Percentiles rank a stretch among this genome's conserved stretches.
These are phyloP conservation scores for Chenopodium formosanum DNA, from an alignment of 148 eudicot genomes.

Conservation along the genomic window DNA sequence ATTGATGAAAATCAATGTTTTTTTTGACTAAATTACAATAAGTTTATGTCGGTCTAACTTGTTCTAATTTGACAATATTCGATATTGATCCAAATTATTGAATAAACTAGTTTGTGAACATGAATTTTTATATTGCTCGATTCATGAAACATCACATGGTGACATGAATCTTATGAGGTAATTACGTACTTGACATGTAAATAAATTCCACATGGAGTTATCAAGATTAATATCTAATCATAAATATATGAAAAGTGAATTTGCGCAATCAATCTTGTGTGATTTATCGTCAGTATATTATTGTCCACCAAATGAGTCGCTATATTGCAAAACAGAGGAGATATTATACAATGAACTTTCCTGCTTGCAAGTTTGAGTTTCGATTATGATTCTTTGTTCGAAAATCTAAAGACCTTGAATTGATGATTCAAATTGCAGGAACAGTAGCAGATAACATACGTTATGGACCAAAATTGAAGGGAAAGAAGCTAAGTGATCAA, in stretches of 20 bases:
- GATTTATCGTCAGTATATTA: no score
- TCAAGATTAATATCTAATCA: background rate
- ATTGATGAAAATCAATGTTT: background rate
- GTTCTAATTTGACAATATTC: background rate
- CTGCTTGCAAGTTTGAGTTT: background rate
- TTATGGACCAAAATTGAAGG: conserved; percentile 39
- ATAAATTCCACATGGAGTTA: background rate
- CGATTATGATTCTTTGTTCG: background rate
- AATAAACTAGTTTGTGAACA: background rate
- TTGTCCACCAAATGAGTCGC: no score
- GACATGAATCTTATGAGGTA: background rate
- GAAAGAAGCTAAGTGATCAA: conserved; percentile 33
- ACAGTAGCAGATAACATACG: conserved; percentile 39
- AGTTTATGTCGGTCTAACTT: background rate
- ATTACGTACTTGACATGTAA: background rate
- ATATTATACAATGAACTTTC: no score
- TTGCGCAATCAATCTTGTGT: no score
- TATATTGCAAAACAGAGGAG: background rate
- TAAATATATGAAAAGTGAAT: no score
- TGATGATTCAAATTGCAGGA: conserved; percentile 18
- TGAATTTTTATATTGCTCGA: background rate
- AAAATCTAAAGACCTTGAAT: background rate
- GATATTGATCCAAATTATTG: background rate
- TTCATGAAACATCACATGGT: background rate
- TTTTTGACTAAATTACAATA: background rate